A percentile compares a stretch with the other conserved stretches of the same genome.
Conservation (phyloP, 2,329 filamentous ascomycete genomes). For the Stemphylium beticola region DNA sequence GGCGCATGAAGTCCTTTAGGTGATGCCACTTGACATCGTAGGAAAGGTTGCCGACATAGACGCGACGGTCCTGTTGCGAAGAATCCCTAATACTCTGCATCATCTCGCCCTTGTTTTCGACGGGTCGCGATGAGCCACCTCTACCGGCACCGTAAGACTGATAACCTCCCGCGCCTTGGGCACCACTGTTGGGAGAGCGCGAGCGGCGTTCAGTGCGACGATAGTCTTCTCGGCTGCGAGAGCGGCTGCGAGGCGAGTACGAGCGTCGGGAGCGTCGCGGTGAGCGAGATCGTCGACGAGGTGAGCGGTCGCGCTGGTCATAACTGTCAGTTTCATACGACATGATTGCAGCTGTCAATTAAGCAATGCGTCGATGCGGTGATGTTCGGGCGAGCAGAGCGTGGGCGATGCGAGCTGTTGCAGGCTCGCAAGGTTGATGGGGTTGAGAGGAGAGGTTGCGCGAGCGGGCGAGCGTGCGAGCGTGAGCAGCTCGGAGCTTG, state of each 20-base stretch:
- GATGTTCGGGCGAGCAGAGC: conserved; percentile 13
- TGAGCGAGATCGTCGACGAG: conserved; percentile 65
- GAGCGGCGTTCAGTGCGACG: conserved; percentile 61
- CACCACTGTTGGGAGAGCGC: conserved; percentile 84
- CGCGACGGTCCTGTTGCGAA: conserved; percentile 97
- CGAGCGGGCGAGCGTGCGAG: conserved; percentile 30
- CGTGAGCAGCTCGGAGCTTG: conserved; percentile 17
- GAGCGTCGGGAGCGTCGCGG: conserved; percentile 63
- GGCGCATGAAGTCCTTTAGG: conserved; percentile 99
- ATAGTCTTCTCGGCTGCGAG: conserved; percentile 72
- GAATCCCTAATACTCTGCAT: conserved; percentile 93
- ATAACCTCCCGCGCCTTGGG: conserved; percentile 72
- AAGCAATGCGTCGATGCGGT: conserved; percentile 16
- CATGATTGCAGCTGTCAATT: conserved; percentile 30
- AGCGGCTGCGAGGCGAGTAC: conserved; percentile 70
- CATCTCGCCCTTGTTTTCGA: conserved; percentile 93
- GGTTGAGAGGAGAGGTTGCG: conserved; percentile 30
- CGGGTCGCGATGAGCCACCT: conserved; percentile 63
- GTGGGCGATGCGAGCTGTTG: conserved; percentile 21
- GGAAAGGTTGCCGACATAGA: conserved; percentile 98
- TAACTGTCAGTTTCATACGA: conserved; percentile 48
- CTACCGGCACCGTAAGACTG: conserved; percentile 62
- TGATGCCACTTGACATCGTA: conserved; percentile 99
- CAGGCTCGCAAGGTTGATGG: conserved; percentile 34
- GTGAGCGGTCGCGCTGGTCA: conserved; percentile 64